Conservation (phyloP, 2,329 filamentous ascomycete species). For the Sarocladium oryzae region DNA sequence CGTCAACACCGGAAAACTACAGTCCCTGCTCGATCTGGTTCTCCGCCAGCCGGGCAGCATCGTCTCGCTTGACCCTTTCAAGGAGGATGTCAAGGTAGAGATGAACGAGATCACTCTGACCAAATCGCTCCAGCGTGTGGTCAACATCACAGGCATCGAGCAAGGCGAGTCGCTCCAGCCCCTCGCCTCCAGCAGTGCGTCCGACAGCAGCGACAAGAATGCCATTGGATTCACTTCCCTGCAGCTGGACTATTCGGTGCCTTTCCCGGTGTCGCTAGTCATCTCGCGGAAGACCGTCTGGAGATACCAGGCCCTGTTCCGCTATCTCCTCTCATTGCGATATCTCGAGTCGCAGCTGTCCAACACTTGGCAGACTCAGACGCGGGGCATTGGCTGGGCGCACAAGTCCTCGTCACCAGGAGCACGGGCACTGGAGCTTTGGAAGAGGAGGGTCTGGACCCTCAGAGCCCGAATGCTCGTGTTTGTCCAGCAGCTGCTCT, state of each 20-base stretch:
- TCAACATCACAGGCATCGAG: conserved; percentile 93
- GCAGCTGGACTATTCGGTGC: conserved; percentile 88
- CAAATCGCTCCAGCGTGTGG: conserved; percentile 90
- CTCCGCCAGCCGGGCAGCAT: conserved; percentile 93
- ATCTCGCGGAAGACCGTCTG: conserved; percentile 96
- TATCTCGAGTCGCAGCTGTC: conserved; percentile 85
- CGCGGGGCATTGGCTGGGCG: conserved; percentile 72
- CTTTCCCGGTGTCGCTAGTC: conserved; percentile 91
- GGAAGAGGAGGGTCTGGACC: conserved; percentile 91
- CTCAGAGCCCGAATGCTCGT: conserved; percentile 90
- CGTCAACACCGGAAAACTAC: conserved; percentile 88
- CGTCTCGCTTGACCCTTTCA: conserved; percentile 91
- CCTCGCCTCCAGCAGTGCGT: conserved; percentile 48
- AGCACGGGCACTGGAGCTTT: conserved; percentile 65
- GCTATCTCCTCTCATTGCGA: conserved; percentile 82
- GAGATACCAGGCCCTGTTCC: conserved; percentile 91
- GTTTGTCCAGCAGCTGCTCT: conserved; percentile 92
- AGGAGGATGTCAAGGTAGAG: conserved; percentile 94
- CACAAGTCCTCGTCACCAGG: conserved; percentile 60
- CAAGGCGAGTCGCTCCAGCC: conserved; percentile 78
- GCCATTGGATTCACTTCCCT: conserved; percentile 87
- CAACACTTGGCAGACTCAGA: conserved; percentile 85
- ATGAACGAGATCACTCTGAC: conserved; percentile 94
- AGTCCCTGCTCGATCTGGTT: conserved; percentile 91
- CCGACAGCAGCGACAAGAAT: conserved; percentile 74